Conservation (phyloP, 805 yeast genomes). For the Tanozyma kutaoensis region DNA sequence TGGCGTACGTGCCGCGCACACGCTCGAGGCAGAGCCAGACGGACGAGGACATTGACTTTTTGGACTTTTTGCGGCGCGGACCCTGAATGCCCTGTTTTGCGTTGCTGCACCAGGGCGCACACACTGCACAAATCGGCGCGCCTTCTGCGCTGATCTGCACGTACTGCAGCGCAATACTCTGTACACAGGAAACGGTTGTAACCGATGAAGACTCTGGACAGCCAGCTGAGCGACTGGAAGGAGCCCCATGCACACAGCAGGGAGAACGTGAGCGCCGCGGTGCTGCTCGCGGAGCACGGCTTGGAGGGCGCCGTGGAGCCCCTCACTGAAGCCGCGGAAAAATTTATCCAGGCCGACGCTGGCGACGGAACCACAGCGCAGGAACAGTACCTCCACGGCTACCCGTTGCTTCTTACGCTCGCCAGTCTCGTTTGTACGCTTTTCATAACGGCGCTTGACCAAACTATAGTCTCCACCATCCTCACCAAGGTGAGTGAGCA, state of each 20-base stretch:
- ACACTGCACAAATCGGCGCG: no score
- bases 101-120: no score
- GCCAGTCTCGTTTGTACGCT: slow-evolving; percentile 10
- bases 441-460: slow-evolving; percentile 38
- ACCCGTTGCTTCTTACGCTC: not conserved
- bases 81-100: slow-evolving; percentile 2
- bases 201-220: no score
- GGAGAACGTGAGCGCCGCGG: no score
- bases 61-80: slow-evolving; percentile 34
- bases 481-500: slow-evolving; percentile 35
- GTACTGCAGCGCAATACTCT: no score
- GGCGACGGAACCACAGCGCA: not conserved
- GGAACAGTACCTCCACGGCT: not conserved
- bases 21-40: slow-evolving; percentile 8
- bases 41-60: slow-evolving; percentile 28
- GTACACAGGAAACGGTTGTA: no score
- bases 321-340: no score
- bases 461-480: slow-evolving; percentile 41
- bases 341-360: not conserved
- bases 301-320: no score
- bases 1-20: slow-evolving; percentile 1
- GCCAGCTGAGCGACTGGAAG: no score
- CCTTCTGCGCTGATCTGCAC: no score
- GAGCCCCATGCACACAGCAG: no score
- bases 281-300: no score